These are phyloP conservation scores for Blastobotrys persicus DNA, from an alignment of 1,139 yeast genomes.

Conservation along the genomic window DNA sequence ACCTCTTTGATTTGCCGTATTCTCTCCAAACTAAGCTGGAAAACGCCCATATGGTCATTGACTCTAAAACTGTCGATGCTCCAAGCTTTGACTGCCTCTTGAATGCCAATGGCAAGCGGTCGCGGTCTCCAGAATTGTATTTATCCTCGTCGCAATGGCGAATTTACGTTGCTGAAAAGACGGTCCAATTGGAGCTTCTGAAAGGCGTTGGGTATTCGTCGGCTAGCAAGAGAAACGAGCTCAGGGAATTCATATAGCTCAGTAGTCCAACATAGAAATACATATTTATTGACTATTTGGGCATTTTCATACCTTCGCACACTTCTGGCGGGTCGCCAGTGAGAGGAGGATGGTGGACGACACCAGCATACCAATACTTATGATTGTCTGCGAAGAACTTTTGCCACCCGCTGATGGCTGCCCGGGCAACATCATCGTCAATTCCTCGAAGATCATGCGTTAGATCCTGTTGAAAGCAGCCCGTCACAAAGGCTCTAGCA, in stretches of 20 bases:
- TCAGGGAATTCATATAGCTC: constrained; percentile 18
- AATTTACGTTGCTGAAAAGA: constrained; percentile 14
- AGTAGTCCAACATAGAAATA: not conserved
- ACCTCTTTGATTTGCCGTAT: not conserved
- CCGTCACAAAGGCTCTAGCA: constrained; percentile 74
- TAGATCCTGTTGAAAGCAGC: constrained; percentile 58
- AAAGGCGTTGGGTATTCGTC: constrained; percentile 23
- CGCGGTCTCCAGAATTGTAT: constrained; percentile 12
- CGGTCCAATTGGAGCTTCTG: constrained; percentile 17
- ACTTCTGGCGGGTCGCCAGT: constrained; percentile 41
- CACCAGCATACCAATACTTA: constrained; percentile 65
- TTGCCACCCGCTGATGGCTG: constrained; percentile 50
- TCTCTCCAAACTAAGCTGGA: constrained; percentile 10
- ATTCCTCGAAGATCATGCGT: constrained; percentile 72
- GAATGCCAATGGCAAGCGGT: constrained; percentile 6
- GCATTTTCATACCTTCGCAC: constrained; percentile 28
- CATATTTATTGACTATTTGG: not conserved
- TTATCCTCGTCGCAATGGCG: constrained; percentile 25
- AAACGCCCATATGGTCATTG: constrained; percentile 18
- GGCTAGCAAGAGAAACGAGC: constrained; percentile 11
- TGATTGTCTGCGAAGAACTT: constrained; percentile 46
- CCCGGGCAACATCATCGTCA: constrained; percentile 34
- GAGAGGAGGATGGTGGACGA: constrained; percentile 45
- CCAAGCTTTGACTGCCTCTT: not conserved
- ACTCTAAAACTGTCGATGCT: constrained; percentile 13